phyloP scores from a whole-genome alignment of 2,329 filamentous ascomycete species.

The Fusarium sp. region DNA sequence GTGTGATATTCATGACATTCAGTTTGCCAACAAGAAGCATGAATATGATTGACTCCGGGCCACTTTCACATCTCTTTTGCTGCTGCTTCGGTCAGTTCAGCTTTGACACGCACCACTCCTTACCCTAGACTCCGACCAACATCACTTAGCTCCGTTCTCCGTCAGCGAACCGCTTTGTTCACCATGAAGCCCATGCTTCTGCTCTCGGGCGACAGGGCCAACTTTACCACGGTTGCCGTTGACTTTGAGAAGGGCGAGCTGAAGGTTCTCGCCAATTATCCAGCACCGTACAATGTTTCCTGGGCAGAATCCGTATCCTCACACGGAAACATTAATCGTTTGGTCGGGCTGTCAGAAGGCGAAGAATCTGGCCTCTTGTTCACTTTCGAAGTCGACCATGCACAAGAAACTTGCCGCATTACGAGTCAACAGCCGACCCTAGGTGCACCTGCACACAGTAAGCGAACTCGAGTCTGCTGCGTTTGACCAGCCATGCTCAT shows the following conservation, averaged over 20 bases:
- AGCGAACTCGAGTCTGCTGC: background rate
- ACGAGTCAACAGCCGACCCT: slow-evolving; percentile 2
- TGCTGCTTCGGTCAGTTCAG: background rate
- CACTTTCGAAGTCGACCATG: slow-evolving; percentile 1
- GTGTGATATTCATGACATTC: background rate
- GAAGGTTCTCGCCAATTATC: background rate
- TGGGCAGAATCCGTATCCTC: slow-evolving; percentile 1
- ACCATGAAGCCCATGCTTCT: background rate
- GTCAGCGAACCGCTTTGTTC: background rate
- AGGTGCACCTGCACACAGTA: slow-evolving; percentile 6
- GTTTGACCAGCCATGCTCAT: background rate
- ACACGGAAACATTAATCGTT: background rate
- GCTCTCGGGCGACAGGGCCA: background rate
- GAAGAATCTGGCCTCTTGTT: background rate
- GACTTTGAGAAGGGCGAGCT: background rate
- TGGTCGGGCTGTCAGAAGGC: slow-evolving; percentile 3
- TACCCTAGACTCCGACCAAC: background rate
- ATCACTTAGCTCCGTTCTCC: background rate
- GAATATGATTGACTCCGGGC: background rate
- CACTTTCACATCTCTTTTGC: background rate
- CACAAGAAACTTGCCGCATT: background rate
- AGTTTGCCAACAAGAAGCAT: background rate
- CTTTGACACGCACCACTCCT: background rate
- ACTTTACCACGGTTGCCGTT: slow-evolving; percentile 1
- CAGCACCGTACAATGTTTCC: slow-evolving; percentile 3